phyloP scores from a whole-genome alignment of 2,329 filamentous ascomycete species.

The Xylaria sp. region DNA sequence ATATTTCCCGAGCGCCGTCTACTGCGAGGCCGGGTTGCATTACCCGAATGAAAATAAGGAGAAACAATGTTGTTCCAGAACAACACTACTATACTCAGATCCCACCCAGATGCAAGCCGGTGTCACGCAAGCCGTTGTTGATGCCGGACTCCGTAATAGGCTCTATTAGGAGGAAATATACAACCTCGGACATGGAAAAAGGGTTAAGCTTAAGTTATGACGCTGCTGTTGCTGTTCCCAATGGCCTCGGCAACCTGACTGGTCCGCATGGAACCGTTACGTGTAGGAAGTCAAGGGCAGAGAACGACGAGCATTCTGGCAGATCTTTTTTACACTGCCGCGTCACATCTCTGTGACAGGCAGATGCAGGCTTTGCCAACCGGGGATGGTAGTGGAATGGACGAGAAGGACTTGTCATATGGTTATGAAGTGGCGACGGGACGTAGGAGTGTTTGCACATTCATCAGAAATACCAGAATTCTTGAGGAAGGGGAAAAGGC shows the following conservation, averaged over 20 bases:
- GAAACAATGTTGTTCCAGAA: background rate
- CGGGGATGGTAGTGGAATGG: constrained; percentile 29
- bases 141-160: background rate
- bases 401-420: constrained; percentile 7
- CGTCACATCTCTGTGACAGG: constrained; percentile 23
- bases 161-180: constrained; percentile 11
- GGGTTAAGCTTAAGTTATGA: background rate
- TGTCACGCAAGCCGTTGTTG: constrained; percentile 14
- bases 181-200: constrained; percentile 28
- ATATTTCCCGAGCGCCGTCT: background rate
- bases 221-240: background rate
- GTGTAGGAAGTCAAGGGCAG: constrained; percentile 2
- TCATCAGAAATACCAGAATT: constrained; percentile 34
- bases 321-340: constrained; percentile 43
- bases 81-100: constrained; percentile 25
- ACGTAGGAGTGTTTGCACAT: background rate
- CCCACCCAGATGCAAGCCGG: constrained; percentile 8
- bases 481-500: constrained; percentile 29
- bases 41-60: constrained; percentile 7
- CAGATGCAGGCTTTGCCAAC: constrained; percentile 34
- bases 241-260: background rate
- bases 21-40: background rate
- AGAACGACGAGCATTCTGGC: constrained; percentile 6
- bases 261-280: background rate
- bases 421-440: constrained; percentile 15